A percentile compares a stretch with the other conserved stretches of the same genome.
phyloP scores from a whole-genome alignment of 129 eudicot genomes.

The Lactuca sativa region DNA sequence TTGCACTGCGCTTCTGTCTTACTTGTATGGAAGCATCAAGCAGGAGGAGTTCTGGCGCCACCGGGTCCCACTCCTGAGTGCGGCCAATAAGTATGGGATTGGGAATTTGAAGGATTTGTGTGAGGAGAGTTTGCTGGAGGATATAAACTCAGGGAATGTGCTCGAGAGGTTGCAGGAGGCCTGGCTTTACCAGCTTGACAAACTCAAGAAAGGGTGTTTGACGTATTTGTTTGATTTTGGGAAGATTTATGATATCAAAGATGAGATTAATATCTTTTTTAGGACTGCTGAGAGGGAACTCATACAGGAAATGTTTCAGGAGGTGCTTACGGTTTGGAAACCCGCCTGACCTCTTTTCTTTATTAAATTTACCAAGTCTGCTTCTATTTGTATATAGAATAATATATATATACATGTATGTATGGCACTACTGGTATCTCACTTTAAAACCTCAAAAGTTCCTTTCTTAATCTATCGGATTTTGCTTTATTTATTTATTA shows the following conservation, averaged over 20 bases:
- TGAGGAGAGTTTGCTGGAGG: constrained; percentile 85
- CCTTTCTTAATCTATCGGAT: too few relatives aligned
- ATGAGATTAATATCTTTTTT: constrained; percentile 67
- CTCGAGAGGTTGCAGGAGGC: constrained; percentile 97
- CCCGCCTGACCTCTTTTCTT: constrained; percentile 28
- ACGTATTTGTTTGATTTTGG: constrained; percentile 80
- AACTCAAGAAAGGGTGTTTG: constrained; percentile 82
- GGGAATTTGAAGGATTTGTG: constrained; percentile 66
- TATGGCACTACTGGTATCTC: too few relatives aligned
- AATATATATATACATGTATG: too few relatives aligned
- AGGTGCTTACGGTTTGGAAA: constrained; percentile 76
- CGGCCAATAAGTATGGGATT: constrained; percentile 83
- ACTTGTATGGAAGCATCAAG: constrained; percentile 65
- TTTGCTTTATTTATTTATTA: too few relatives aligned
- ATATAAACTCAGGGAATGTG: constrained; percentile 75
- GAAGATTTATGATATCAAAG: constrained; percentile 82
- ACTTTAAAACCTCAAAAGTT: too few relatives aligned
- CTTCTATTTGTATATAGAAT: too few relatives aligned
- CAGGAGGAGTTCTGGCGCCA: constrained; percentile 93
- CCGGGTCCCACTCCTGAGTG: constrained; percentile 63
- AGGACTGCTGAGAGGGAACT: constrained; percentile 72
- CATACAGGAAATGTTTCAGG: constrained; percentile 75
- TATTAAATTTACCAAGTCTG: too few relatives aligned
- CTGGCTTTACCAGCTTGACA: constrained; percentile 85
- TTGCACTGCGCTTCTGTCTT: constrained; percentile 73